Percentiles rank a stretch among this genome's conserved stretches.
phyloP scores from a whole-genome alignment of 1,284 basidiomycete species.

The Crocinoboletus sp. region DNA sequence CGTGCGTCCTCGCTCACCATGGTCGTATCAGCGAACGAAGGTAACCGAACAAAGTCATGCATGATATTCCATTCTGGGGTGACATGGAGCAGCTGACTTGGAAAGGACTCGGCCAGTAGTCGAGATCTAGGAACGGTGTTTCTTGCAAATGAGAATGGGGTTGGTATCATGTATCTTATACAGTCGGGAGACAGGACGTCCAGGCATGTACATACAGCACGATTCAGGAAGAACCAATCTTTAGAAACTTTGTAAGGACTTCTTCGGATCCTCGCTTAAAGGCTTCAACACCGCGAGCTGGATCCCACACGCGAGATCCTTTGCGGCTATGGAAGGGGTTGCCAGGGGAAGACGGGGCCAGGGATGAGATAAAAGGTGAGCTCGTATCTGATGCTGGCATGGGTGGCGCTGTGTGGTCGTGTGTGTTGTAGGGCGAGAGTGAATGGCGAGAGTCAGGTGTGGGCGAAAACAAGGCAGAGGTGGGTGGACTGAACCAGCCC shows the following conservation, averaged over 20 bases:
- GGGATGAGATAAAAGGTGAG: slow-evolving; percentile 50
- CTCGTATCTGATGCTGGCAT: not conserved
- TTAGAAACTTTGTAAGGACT: slow-evolving; percentile 73
- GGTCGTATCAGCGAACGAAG: slow-evolving; percentile 8
- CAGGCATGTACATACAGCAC: slow-evolving; percentile 3
- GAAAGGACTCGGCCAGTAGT: slow-evolving; percentile 1
- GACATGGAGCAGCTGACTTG: slow-evolving; percentile 20
- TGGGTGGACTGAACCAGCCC: slow-evolving; percentile 24
- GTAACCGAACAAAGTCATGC: slow-evolving; percentile 15
- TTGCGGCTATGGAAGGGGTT: slow-evolving; percentile 23
- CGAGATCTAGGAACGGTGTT: too few species aligned
- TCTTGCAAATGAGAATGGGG: not conserved
- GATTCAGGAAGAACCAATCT: slow-evolving; percentile 62
- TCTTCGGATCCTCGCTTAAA: slow-evolving; percentile 83
- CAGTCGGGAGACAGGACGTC: not conserved
- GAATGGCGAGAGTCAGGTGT: not conserved
- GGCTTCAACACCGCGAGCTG: slow-evolving; percentile 70
- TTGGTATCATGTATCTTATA: slow-evolving; percentile 4
- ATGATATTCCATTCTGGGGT: slow-evolving; percentile 24
- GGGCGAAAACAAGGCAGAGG: slow-evolving; percentile 2
- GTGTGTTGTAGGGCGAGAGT: not conserved
- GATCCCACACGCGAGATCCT: slow-evolving; percentile 68
- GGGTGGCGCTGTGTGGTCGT: not conserved
- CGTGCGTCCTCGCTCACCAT: slow-evolving; percentile 27
- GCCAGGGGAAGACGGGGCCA: slow-evolving; percentile 44